These are phyloP conservation scores for Trichoderma sp. DNA, from an alignment of 2,329 filamentous ascomycete genomes.

Conservation along the genomic window DNA sequence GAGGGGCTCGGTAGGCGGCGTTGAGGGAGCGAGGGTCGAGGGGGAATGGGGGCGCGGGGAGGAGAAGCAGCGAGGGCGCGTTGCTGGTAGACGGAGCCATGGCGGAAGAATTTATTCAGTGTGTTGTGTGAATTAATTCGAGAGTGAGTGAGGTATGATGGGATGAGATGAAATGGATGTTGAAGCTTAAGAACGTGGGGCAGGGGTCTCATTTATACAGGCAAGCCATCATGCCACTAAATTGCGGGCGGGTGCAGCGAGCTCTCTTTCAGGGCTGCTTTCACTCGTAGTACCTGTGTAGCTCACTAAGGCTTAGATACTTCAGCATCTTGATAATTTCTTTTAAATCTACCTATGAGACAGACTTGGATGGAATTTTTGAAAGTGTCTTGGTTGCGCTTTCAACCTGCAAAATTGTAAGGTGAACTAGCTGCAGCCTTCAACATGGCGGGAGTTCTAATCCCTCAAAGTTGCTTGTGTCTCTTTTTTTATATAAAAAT, in stretches of 20 bases:
- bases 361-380: not conserved
- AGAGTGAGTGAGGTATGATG: not conserved
- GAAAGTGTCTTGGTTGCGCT: not conserved
- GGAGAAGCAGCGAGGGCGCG: slow-evolving; percentile 60
- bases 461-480: not conserved
- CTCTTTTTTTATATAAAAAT: not conserved
- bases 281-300: too few species aligned
- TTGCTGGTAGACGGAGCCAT: slow-evolving; percentile 18
- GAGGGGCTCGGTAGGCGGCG: slow-evolving; percentile 62
- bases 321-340: too few species aligned
- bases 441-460: not conserved
- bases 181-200: not conserved
- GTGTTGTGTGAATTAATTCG: not conserved
- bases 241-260: not conserved
- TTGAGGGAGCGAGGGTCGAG: slow-evolving; percentile 55
- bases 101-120: not conserved
- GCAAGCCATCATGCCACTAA: not conserved
- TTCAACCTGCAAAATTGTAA: too few species aligned
- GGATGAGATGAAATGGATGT: not conserved
- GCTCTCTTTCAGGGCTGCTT: too few species aligned
- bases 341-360: not conserved
- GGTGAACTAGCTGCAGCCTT: not conserved
- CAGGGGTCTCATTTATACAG: not conserved
- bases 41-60: slow-evolving; percentile 65
- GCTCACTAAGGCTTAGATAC: too few species aligned